These are phyloP conservation scores for Hanseniaspora uvarum DNA, from an alignment of 1,139 yeast genomes.

Conservation along the genomic window DNA sequence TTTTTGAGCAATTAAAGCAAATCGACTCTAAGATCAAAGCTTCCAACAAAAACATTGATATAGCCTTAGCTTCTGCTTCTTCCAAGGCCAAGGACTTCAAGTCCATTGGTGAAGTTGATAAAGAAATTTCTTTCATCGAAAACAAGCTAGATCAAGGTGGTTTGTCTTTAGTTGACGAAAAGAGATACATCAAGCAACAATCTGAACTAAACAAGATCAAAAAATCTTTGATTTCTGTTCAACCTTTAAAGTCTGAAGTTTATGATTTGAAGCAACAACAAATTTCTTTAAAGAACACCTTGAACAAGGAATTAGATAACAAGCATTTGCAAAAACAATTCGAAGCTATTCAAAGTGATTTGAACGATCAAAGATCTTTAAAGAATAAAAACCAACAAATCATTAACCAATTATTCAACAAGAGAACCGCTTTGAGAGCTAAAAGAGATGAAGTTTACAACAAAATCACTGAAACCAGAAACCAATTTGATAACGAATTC, in stretches of 20 bases:
- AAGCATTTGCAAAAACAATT: slow-evolving; percentile 47
- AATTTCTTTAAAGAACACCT: slow-evolving; percentile 59
- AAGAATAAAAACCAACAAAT: slow-evolving; percentile 59
- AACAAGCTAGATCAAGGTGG: slow-evolving; percentile 66
- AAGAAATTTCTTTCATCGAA: slow-evolving; percentile 61
- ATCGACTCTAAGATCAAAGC: slow-evolving; percentile 66
- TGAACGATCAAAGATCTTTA: slow-evolving; percentile 50
- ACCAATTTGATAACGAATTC: slow-evolving; percentile 61
- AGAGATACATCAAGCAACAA: slow-evolving; percentile 76
- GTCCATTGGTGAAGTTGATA: slow-evolving; percentile 67
- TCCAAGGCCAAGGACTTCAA: slow-evolving; percentile 59
- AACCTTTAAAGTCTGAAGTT: slow-evolving; percentile 65
- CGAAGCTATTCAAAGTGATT: slow-evolving; percentile 47
- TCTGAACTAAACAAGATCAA: slow-evolving; percentile 69
- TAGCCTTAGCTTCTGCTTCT: slow-evolving; percentile 40
- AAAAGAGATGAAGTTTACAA: slow-evolving; percentile 60
- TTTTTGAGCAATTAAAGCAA: slow-evolving; percentile 63
- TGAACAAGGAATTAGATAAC: slow-evolving; percentile 48
- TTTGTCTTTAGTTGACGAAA: slow-evolving; percentile 85
- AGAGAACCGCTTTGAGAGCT: slow-evolving; percentile 59
- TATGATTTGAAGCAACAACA: slow-evolving; percentile 74
- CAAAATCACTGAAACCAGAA: slow-evolving; percentile 52
- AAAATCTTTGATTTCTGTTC: slow-evolving; percentile 67
- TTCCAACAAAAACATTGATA: slow-evolving; percentile 63
- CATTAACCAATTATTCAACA: slow-evolving; percentile 52